Conservation (phyloP, 164 flowering plant species). For the Buxus sempervirens region DNA sequence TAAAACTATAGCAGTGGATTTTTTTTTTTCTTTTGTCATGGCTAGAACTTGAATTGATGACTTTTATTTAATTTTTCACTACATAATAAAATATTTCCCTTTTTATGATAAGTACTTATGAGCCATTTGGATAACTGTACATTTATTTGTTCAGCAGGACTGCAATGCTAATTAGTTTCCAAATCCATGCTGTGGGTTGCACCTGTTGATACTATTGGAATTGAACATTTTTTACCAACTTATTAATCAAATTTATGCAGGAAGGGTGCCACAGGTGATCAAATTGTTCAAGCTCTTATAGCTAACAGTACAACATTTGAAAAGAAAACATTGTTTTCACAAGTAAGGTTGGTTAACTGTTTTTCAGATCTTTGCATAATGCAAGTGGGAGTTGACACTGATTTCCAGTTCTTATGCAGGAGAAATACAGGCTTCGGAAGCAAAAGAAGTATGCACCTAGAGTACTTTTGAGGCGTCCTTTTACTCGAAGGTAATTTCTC, state of each 20-base stretch:
- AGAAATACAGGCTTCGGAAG: conserved; percentile 78
- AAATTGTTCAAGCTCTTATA: conserved; percentile 88
- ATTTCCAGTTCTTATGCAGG: conserved; percentile 46
- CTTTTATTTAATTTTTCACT: too few relatives aligned
- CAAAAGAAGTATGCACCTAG: conserved; percentile 97
- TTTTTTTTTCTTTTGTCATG: too few relatives aligned
- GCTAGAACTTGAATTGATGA: too few relatives aligned
- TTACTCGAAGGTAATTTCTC: conserved; percentile 62
- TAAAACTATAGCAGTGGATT: too few relatives aligned
- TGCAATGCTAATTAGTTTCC: neutral
- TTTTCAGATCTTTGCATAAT: neutral
- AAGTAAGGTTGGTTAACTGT: conserved; percentile 39
- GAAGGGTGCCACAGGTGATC: conserved; percentile 80
- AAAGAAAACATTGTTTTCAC: conserved; percentile 83
- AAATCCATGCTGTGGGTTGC: neutral
- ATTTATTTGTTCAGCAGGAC: neutral
- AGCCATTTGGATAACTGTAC: neutral
- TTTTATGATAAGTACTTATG: too few relatives aligned
- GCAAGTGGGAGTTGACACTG: conserved; percentile 14
- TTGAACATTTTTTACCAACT: too few relatives aligned
- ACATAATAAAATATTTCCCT: too few relatives aligned
- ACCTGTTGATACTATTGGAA: neutral
- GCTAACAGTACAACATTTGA: conserved; percentile 92
- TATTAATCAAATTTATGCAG: conserved; percentile 37
- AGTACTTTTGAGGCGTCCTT: conserved; percentile 88